Percentiles rank a stretch among this genome's conserved stretches.
Conservation (phyloP, 1,284 basidiomycete species). For the Ustilago loliicola region DNA sequence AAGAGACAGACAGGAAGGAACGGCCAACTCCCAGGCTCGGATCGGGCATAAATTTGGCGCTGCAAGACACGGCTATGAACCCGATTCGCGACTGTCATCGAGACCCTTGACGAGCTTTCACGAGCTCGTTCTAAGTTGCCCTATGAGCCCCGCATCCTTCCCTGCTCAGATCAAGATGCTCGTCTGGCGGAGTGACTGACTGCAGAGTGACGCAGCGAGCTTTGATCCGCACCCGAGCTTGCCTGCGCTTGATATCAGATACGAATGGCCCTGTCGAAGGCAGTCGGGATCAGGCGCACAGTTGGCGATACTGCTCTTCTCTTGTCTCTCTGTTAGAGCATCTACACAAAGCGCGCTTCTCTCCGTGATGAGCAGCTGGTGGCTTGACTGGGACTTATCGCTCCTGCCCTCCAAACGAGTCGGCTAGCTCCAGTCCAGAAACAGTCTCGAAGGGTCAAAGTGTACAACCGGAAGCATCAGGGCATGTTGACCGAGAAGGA, state of each 20-base stretch:
- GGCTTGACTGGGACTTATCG: too few relatives aligned
- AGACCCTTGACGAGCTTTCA: slow-evolving; percentile 5
- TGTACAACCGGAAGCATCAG: slow-evolving; percentile 11
- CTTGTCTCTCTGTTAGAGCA: too few relatives aligned
- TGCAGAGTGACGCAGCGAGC: slow-evolving; percentile 8
- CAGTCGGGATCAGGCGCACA: not conserved
- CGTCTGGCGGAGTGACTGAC: not conserved
- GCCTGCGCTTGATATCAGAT: not conserved
- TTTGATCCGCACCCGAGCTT: not conserved
- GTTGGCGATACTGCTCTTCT: too few relatives aligned
- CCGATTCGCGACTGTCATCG: slow-evolving; percentile 5
- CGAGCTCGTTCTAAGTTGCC: not conserved
- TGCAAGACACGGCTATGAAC: not conserved
- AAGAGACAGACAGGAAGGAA: too few relatives aligned
- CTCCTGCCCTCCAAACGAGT: too few relatives aligned
- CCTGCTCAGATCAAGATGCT: not conserved
- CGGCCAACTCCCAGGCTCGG: not conserved
- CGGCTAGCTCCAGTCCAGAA: not conserved
- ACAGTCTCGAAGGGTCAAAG: not conserved
- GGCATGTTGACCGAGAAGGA: slow-evolving; percentile 4
- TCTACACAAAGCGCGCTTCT: not conserved
- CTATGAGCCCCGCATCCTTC: not conserved
- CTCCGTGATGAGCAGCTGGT: not conserved
- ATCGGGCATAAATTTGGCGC: not conserved
- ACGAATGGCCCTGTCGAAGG: not conserved